Base-by-base conservation (phyloP, 495 filamentous ascomycete species). In the Tricharina praecox region DNA sequence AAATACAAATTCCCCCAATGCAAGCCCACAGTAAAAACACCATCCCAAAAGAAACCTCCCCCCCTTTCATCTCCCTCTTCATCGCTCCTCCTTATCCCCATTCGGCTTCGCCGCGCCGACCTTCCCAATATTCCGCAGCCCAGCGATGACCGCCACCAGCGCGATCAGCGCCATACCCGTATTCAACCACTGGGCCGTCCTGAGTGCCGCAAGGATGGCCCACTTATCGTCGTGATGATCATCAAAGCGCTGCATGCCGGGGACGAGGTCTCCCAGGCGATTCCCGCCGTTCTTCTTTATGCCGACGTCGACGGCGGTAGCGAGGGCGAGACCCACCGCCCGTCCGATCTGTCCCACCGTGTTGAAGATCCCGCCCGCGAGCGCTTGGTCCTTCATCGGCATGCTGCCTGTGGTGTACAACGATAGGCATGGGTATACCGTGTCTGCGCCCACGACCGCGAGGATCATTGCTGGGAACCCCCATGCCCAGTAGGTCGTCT, bases 321-420 rank as follows among this genome's bases (percentile, higher is more conserved):
- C n/a, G n/a, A n/a, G n/a, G n/a, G n/a, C n/a, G n/a, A n/a, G n/a
- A 0, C 72, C 70, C 24, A 79, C 63, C 0, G 75, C 67, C 26
- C 75, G 56, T 0, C 76, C 76, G 3, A 77, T 50, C 45, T 75
- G 72, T 0, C 69, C 73, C 43, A 73, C 70, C 0, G 75, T 66
- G 45, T 77, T 78, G 50, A 78, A 69, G 9, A 78, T 63, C 0
- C 71, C 76, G 0, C 75, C 75, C 2, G 74, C 74, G 1, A 79
- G 47, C 0, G 73, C 71, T 52, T 78, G 76, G 45, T 78, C 75
- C 20, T 71, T 68, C n/a, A 67, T 63, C 10, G 75, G 71, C 9
- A 80, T 59, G 3, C 66, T 63, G 44, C 70, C 68, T 1, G 73
- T 73, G 0, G 70, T 77, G 58, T 76, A 78, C 5, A 80, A 62